These are phyloP conservation scores for Phytophthora colocasiae DNA, from an alignment of 352 stramenopile species.

Conservation along the genomic window DNA sequence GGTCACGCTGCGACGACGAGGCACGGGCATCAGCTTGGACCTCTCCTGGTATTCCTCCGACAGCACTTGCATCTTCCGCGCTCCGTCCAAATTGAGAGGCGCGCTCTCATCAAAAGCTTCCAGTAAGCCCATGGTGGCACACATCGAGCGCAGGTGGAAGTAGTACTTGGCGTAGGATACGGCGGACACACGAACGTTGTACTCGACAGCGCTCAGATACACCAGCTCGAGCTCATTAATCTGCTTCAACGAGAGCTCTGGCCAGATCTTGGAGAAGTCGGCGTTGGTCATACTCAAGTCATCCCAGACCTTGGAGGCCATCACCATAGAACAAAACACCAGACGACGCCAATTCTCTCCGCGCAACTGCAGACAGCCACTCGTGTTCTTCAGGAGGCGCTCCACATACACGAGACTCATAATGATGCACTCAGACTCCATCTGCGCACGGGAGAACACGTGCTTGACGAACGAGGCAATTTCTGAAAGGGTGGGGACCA, in stretches of 20 bases:
- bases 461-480: conserved; percentile 95
- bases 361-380: conserved; percentile 76
- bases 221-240: conserved; percentile 97
- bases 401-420: conserved; percentile 98
- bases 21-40: conserved; percentile 75
- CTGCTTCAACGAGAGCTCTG: conserved; percentile 90
- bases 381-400: conserved; percentile 93
- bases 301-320: conserved; percentile 98
- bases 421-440: conserved; percentile 98
- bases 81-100: conserved; percentile 82
- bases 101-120: conserved; percentile 78
- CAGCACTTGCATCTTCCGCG: conserved; percentile 88
- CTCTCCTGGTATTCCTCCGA: conserved; percentile 90
- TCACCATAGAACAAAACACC: conserved; percentile 96
- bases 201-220: conserved; percentile 91
- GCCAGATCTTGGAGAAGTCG: conserved; percentile 96
- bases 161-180: conserved; percentile 96
- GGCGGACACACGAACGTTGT: conserved; percentile 89
- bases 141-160: conserved; percentile 96
- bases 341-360: conserved; percentile 94
- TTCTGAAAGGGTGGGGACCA: conserved; percentile 88
- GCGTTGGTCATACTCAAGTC: conserved; percentile 98
- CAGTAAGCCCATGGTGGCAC: conserved; percentile 89
- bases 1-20: conserved; percentile 78
- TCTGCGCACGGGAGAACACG: conserved; percentile 91